Evolutionary conservation across 2,329 filamentous ascomycete species (phyloP), one percentile per base, ranked within the genome.

Genomic region (Colletotrichum musicola): DNA sequence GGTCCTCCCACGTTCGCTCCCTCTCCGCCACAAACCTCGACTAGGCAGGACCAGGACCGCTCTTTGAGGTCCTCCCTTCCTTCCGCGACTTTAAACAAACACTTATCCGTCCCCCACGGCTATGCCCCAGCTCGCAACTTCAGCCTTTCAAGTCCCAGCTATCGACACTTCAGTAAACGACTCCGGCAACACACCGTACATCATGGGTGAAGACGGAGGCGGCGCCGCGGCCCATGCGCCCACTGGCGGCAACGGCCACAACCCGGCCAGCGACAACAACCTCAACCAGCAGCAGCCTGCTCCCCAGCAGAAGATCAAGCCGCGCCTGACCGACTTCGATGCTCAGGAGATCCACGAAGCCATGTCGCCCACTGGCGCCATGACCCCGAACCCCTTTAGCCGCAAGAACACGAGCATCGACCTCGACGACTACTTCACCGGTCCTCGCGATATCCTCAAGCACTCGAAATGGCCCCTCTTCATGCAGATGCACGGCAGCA

Each of bases 401-500:
- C 76, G 76, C 47, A 78, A 77, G 35, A 70, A 71, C 59, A 77
- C 75, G 16, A 79, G 79, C 14, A 76, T 85, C 69, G 85, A 88
- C 40, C 71, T 90, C 55, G 87, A 89, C 68, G 87, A 90, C 71
- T 90, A 90, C 77, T 91, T 90, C 75, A 86, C 77, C 56, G 89
- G 88, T 13, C 92, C 92, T 57, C 87, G 90, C 69, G 89, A 94
- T 76, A 87, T 93, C 71, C 84, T 89, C 66, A 88, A 88, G 74
- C 92, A 94, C 78, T 93, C 91, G 20, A 94, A 93, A 84, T 90
- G 91, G 85, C 92, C 92, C 18, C 86, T 89, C 71, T 92, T 94
- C 76, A 80, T 95, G 77, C 90, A 91, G 67, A 85, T 95, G 81
- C 92, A 93, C 77, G 92, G 92, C 73, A 92, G 89, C 71, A 89